Base-by-base conservation (phyloP, 2,329 filamentous ascomycete genomes). In the Penicillium sp. region DNA sequence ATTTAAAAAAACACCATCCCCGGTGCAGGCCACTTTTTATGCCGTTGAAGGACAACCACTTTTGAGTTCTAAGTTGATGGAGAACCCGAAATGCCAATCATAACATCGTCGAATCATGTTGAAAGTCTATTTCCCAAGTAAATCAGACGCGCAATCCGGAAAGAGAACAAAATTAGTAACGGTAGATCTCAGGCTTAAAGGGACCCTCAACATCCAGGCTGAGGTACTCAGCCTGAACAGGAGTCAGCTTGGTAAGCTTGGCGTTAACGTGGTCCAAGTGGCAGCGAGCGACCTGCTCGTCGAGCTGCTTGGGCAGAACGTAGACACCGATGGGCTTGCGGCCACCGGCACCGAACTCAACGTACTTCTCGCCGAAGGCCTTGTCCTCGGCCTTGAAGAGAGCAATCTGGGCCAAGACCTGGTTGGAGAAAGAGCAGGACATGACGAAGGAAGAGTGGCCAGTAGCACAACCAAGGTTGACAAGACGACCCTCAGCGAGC, bases 371-470 rank as follows among this genome's bases (percentile, higher is more conserved):
- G 76, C 86, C 83, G 74, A 95, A 99, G 50, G 79, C 86, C 72
- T 82, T 82, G 72, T 97, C 91, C 67, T 86, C 81, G 68, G 84
- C 86, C 87, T 97, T 97, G 88, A 77, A 99, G 69, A 99, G 80
- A 80, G 95, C 87, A 79, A 99, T 97, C 82, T 99, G 93, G 63
- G 93, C 93, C 74, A 99, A 89, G 67, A 97, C 93, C 83, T 99
- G 93, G 87, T 99, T 99, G 83, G 91, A 95, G 87, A 99, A 99
- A 59, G 92, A 97, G 87, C 93, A 99, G 67, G 91, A 96, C 93
- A 99, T 97, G 81, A 99, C 93, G 77, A 99, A 99, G 45, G 92
- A 97, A 64, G 91, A 95, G 87, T 99, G 93, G 64, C 93, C 93
- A 59, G 93, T 99, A 72, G 93, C 93, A 77, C 93, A 99, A 76